These are phyloP conservation scores for Ceratocystis cacaofunesta DNA, from an alignment of 2,329 filamentous ascomycete genomes.

Conservation along the genomic window DNA sequence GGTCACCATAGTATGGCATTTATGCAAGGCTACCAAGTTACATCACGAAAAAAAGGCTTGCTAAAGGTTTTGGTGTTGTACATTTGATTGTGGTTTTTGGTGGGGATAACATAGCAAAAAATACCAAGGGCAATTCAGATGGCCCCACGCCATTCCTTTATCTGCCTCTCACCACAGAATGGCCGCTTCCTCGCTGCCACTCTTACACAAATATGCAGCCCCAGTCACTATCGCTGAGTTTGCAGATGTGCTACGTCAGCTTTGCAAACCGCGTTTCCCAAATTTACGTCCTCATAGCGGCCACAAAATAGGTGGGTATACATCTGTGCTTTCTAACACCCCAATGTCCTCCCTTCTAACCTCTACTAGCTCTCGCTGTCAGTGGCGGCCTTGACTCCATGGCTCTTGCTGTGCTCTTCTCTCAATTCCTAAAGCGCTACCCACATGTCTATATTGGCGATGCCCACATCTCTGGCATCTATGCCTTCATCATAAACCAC, in stretches of 20 bases:
- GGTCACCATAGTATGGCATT: neutral
- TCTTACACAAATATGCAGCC: neutral
- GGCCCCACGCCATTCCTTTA: neutral
- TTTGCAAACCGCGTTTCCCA: neutral
- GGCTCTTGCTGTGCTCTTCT: slow-evolving; percentile 69
- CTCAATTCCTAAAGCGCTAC: slow-evolving; percentile 27
- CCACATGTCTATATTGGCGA: slow-evolving; percentile 30
- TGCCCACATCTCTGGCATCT: slow-evolving; percentile 29
- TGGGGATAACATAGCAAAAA: neutral
- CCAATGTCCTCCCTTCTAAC: neutral
- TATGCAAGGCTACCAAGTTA: too few relatives aligned
- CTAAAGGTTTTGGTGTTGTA: too few relatives aligned
- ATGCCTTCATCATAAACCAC: slow-evolving; percentile 43
- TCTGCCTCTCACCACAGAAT: neutral
- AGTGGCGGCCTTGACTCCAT: slow-evolving; percentile 97
- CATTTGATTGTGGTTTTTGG: too few relatives aligned
- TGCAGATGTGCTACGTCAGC: slow-evolving; percentile 6
- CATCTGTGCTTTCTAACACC: neutral
- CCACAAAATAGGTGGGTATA: slow-evolving; percentile 4
- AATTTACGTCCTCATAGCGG: neutral
- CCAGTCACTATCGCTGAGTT: neutral
- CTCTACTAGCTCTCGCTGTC: slow-evolving; percentile 51
- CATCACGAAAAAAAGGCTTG: too few relatives aligned
- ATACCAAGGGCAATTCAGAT: neutral
- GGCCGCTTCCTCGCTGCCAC: neutral